These are phyloP conservation scores for Primulina eburnea DNA, from an alignment of 257 asterid species.

Conservation along the genomic window DNA sequence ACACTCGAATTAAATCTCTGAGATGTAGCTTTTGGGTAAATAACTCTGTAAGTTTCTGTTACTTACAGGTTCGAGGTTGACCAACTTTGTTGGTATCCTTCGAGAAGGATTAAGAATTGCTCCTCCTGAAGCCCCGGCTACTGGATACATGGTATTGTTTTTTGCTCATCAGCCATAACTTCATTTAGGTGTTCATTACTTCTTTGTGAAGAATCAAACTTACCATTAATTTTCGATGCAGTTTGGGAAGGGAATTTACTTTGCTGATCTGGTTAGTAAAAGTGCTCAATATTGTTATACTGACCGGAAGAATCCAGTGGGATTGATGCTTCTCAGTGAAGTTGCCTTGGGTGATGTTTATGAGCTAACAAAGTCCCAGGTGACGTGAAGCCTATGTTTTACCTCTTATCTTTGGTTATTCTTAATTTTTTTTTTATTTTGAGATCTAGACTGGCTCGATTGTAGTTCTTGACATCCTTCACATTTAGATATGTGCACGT, in stretches of 20 bases:
- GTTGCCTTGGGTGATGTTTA: conserved; percentile 88
- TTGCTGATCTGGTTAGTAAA: conserved; percentile 95
- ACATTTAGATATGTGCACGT: neutral
- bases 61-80: conserved; percentile 77
- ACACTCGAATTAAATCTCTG: neutral
- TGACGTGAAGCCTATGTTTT: conserved; percentile 21
- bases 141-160: conserved; percentile 86
- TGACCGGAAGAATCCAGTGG: conserved; percentile 75
- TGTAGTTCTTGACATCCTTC: neutral
- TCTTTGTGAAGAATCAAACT: neutral
- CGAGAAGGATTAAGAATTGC: conserved; percentile 97
- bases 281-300: conserved; percentile 97
- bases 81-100: conserved; percentile 94
- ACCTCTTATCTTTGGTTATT: neutral
- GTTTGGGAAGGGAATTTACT: conserved; percentile 96
- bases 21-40: neutral
- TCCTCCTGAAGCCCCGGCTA: conserved; percentile 99
- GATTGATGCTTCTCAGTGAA: conserved; percentile 93
- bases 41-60: conserved; percentile 22
- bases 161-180: neutral
- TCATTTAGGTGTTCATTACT: neutral
- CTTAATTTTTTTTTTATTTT: neutral
- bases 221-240: conserved; percentile 31
- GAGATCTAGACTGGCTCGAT: neutral
- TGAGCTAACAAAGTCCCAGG: conserved; percentile 78